Percentiles rank a stretch among this genome's conserved stretches.
phyloP scores from a whole-genome alignment of 441 rosid genomes.

The Euphorbia schlechtendalii region DNA sequence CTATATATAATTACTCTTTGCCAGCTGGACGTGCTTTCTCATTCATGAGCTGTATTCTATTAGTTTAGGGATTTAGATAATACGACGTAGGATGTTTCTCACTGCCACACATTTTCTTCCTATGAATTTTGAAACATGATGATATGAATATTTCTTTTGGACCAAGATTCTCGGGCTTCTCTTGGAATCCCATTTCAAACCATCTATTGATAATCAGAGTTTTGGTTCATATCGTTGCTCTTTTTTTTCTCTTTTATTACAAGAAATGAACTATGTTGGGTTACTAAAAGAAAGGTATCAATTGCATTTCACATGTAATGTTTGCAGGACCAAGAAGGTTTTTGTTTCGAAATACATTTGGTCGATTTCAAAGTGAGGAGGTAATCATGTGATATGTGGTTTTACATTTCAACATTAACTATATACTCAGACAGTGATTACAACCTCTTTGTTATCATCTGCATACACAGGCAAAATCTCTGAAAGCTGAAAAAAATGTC shows the following conservation, averaged over 20 bases:
- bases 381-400: slow-evolving; percentile 23
- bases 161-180: background rate
- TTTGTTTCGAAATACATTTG: slow-evolving; percentile 62
- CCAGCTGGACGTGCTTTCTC: background rate
- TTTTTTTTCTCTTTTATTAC: background rate
- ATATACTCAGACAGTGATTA: background rate
- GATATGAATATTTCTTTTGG: background rate
- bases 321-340: slow-evolving; percentile 78
- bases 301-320: slow-evolving; percentile 14
- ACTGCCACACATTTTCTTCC: background rate
- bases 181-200: background rate
- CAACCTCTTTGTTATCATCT: background rate
- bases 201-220: background rate
- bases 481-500: slow-evolving; percentile 69
- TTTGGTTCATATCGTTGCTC: background rate
- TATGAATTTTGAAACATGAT: background rate
- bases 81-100: background rate
- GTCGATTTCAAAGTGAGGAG: slow-evolving; percentile 86
- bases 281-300: background rate
- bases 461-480: slow-evolving; percentile 53
- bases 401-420: too few relatives aligned
- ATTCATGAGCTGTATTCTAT: background rate
- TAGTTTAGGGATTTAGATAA: background rate
- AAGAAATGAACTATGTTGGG: background rate
- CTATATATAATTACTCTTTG: background rate